These are phyloP conservation scores for Penicillium arizonense DNA, from an alignment of 495 filamentous ascomycete species.

Conservation along the genomic window DNA sequence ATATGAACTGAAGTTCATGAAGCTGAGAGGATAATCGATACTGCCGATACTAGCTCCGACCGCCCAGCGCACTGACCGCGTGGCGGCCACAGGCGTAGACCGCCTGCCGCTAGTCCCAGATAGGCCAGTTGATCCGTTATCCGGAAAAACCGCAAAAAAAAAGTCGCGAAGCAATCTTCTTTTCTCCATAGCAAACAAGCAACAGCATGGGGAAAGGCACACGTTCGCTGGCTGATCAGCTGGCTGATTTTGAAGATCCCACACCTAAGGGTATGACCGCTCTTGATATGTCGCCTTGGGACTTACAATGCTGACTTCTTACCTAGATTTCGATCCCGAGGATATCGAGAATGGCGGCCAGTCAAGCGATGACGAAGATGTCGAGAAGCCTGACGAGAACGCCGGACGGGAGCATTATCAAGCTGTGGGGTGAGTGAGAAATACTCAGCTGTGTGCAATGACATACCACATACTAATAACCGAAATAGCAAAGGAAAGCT, in stretches of 20 bases:
- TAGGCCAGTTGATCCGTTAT: conserved; percentile 25
- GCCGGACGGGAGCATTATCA: conserved; percentile 80
- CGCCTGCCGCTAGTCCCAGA: conserved; percentile 9
- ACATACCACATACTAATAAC: conserved; percentile 8
- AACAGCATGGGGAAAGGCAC: conserved; percentile 26
- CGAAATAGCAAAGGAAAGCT: conserved; percentile 74
- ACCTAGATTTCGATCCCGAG: conserved; percentile 85
- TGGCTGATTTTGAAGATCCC: conserved; percentile 63
- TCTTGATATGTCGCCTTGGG: background rate
- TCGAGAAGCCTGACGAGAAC: conserved; percentile 39
- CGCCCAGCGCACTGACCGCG: conserved; percentile 16
- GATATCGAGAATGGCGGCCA: conserved; percentile 55
- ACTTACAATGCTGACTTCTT: conserved; percentile 9
- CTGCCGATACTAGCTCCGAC: conserved; percentile 9
- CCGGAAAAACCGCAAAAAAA: conserved; percentile 37
- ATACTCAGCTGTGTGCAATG: conserved; percentile 1
- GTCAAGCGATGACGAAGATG: conserved; percentile 53
- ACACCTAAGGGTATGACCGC: conserved; percentile 54
- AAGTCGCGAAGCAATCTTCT: conserved; percentile 16
- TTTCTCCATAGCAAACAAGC: conserved; percentile 2
- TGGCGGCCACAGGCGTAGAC: background rate
- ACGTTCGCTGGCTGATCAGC: conserved; percentile 59
- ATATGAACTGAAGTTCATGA: conserved; percentile 1
- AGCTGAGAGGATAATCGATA: conserved; percentile 1
- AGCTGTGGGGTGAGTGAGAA: conserved; percentile 62